Evolutionary conservation across 441 rosid genomes (phyloP), one percentile per base, ranked within the genome.

Genomic region (Pelargonium myrrhifolium): DNA sequence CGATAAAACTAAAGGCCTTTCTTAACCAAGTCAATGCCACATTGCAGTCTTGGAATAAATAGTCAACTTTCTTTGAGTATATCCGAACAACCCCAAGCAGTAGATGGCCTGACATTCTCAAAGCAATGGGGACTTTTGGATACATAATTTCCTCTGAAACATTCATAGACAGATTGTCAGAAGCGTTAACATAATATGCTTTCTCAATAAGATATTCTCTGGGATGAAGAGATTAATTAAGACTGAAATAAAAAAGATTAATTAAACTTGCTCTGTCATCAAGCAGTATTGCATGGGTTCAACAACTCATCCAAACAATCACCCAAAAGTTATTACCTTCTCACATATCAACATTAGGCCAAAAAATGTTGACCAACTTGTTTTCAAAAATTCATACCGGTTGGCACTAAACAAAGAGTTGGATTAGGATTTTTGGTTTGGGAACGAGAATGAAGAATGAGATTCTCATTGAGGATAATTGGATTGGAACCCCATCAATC

Each of bases 1-100:
- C 73, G 1, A 68, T 37, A 4, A 82, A 58, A 64, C 76, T 26
- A 20, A 80, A 86, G n/a, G 84, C 80, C 80, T 86, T 91, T 20
- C 68, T 79, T 12, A 93, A 77, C 62, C 84, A 81, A 71, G 74
- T 64, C 49, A 76, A 76, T 9, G 76, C 65, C 28, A 74, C 71
- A 58, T 76, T 80, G 15, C 91, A 94, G 64, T 94, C 99, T 24
- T 83, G 86, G 73, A 68, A 75, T 35, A 91, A 86, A 70, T 87
- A 94, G 53, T 94, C 96, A n/a, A 92, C 94, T 78, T 94, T 85
- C 85, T 87, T 91, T 0, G 96, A 84, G 67, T 89, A 94, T 68
- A 94, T 92, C 58, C 96, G 80, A 75, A 88, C 97, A 72, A 94
- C 85, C 0, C 99, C 99, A 22, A 92, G 68, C 59, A 94, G 80